These are phyloP conservation scores for Polymyxa betae DNA, from an alignment of 208 protist species.

Conservation along the genomic window DNA sequence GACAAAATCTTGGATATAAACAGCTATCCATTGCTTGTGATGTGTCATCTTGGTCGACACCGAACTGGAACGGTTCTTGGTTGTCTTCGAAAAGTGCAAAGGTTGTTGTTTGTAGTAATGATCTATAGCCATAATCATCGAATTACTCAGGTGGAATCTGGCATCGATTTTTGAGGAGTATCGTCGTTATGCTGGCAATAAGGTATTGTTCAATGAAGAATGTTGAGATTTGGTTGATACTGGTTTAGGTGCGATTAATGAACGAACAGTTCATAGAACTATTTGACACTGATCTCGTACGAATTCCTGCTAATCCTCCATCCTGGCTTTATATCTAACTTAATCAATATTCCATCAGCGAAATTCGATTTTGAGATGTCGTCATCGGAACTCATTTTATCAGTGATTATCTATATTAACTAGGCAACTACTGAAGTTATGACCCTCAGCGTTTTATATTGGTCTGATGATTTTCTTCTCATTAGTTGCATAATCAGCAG, in stretches of 20 bases:
- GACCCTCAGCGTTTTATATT: too few species aligned
- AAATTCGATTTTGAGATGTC: too few species aligned
- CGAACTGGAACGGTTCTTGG: constrained; percentile 94
- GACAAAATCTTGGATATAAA: constrained; percentile 87
- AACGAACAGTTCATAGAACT: constrained; percentile 99
- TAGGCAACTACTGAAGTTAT: too few species aligned
- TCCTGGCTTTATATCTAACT: constrained; percentile 1
- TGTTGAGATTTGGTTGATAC: constrained; percentile 51
- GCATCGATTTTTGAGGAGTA: constrained; percentile 96
- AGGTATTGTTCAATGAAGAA: constrained; percentile 63
- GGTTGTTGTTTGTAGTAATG: constrained; percentile 51
- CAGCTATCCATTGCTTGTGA: constrained; percentile 93
- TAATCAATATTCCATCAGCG: too few species aligned
- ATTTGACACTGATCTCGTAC: constrained; percentile 96
- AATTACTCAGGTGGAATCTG: constrained; percentile 85
- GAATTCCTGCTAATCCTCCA: constrained; percentile 67
- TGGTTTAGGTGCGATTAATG: constrained; percentile 80
- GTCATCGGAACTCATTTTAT: too few species aligned
- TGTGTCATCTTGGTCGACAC: constrained; percentile 92
- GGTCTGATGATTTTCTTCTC: not conserved
- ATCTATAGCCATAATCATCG: not conserved
- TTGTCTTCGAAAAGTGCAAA: constrained; percentile 94
- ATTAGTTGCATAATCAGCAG: not conserved
- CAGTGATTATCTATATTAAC: too few species aligned
- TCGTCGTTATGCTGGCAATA: constrained; percentile 86